These are phyloP conservation scores for Metarhizium brunneum DNA, from an alignment of 2,329 filamentous ascomycete species.

Conservation along the genomic window DNA sequence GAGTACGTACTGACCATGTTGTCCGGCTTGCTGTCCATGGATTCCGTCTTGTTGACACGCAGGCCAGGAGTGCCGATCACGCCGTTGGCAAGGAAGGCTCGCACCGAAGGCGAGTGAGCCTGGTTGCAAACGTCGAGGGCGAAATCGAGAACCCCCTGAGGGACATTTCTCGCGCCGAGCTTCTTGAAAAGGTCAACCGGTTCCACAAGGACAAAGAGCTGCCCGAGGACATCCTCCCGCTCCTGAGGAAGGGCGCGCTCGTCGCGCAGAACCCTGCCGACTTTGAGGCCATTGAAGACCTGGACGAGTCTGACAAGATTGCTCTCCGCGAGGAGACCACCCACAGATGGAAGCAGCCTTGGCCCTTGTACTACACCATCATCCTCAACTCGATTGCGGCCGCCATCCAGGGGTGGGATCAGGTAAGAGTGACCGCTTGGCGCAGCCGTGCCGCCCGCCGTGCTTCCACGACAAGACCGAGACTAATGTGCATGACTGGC, in stretches of 20 bases:
- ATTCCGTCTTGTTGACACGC: not conserved
- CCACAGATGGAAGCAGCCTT: slow-evolving; percentile 49
- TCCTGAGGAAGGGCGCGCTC: slow-evolving; percentile 28
- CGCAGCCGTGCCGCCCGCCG: not conserved
- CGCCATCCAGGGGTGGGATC: slow-evolving; percentile 40
- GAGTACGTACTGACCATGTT: not conserved
- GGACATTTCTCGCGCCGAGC: slow-evolving; percentile 38
- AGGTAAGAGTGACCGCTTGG: slow-evolving; percentile 16
- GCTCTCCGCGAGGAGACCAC: slow-evolving; percentile 36
- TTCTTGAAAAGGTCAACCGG: slow-evolving; percentile 43
- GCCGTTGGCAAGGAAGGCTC: not conserved
- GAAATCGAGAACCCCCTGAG: slow-evolving; percentile 38
- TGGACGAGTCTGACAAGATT: slow-evolving; percentile 27
- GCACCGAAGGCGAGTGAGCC: slow-evolving; percentile 1
- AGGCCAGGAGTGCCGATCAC: not conserved
- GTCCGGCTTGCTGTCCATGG: not conserved
- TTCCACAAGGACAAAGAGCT: slow-evolving; percentile 43
- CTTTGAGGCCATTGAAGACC: slow-evolving; percentile 18
- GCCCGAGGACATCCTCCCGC: slow-evolving; percentile 31
- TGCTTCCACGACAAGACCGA: not conserved
- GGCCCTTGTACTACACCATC: slow-evolving; percentile 38
- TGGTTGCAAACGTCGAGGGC: slow-evolving; percentile 15
- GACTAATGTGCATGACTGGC: not conserved
- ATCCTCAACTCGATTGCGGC: slow-evolving; percentile 43
- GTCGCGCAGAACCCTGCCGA: slow-evolving; percentile 26